Evolutionary conservation across 257 asterid genomes (phyloP).

Genomic region (Cinchona pubescens): DNA sequence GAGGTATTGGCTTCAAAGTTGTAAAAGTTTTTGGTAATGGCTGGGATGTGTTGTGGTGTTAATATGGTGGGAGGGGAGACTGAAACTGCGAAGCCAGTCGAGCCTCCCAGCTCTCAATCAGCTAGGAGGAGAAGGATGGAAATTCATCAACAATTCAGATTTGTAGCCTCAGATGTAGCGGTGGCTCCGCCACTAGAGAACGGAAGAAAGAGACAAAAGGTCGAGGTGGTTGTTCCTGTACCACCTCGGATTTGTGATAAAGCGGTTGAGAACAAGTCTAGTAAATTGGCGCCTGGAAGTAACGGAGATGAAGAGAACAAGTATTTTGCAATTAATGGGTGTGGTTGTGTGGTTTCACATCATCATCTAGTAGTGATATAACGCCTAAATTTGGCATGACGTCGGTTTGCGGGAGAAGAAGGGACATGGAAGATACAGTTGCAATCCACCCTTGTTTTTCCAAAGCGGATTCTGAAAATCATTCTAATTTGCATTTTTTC

Average conservation of each 20-base stretch:
- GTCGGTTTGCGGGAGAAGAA: conserved; percentile 79
- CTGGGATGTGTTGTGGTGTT: conserved; percentile 66
- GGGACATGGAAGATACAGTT: conserved; percentile 93
- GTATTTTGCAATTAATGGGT: conserved; percentile 7
- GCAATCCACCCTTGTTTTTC: conserved; percentile 55
- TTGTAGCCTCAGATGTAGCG: conserved; percentile 53
- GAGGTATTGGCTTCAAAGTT: too few relatives aligned
- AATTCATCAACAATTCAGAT: conserved; percentile 62
- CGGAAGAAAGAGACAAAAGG: conserved; percentile 42
- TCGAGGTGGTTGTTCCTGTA: conserved; percentile 29
- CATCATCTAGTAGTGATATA: background rate
- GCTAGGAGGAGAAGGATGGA: conserved; percentile 71
- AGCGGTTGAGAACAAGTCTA: background rate
- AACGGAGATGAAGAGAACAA: conserved; percentile 9
- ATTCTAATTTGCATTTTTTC: conserved; percentile 46
- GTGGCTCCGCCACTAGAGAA: conserved; percentile 45
- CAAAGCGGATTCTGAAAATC: conserved; percentile 10
- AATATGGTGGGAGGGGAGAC: conserved; percentile 65
- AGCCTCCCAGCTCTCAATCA: conserved; percentile 56
- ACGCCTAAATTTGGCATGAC: conserved; percentile 61
- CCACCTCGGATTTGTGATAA: background rate
- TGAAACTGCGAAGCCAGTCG: conserved; percentile 57
- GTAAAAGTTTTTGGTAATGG: too few relatives aligned
- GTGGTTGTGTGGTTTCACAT: background rate
- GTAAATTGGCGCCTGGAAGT: conserved; percentile 22